Evolutionary conservation across 805 yeast species (phyloP), one percentile per base, ranked within the genome.

Genomic region (Lipomyces japonicus): DNA sequence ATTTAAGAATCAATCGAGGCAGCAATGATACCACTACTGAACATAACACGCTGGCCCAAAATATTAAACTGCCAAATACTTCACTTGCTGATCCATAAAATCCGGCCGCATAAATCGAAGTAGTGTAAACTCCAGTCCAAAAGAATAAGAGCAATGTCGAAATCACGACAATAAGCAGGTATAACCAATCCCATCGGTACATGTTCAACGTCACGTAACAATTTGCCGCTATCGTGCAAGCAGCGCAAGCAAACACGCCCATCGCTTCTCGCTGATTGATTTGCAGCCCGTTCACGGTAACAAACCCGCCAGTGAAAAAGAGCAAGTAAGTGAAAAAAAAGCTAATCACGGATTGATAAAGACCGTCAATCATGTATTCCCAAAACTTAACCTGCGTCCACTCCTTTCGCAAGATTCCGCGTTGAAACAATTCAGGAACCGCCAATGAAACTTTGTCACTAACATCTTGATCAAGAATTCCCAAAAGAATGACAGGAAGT

Each of bases 111-210:
- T 70, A 66, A 2, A 68, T 54, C 24, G 75, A 65, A 3, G 79
- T 67, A 26, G 88, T 77, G 83, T 90, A 86, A 21, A 81, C 77
- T n/a, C 91, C 90, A 3, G 86, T 78, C 95, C 95, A 86, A 63
- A 80, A 77, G 59, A 75, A 83, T 16, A 84, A 72, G 38, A 84
- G 58, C 53, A 82, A 63, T 46, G 74, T 73, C 12, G 88, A 81
- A 40, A 86, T 62, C 1, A 75, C 68, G 49, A 71, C 69, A 53
- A 83, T 74, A 22, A 80, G 62, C 24, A 75, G 44, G 18, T 85
- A 73, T 22, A 86, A 63, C 82, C 84, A 80, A 67, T 86, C 95
- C 95, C 95, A 86, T 57, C 89, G 69, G 54, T 74, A 75, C 68
- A 84, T 90, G 61, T 80, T 83, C 51, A 82, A 65, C 59, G 85